Evolutionary conservation across 177 flowering plant species (phyloP), one percentile per base, ranked within the genome.

Genomic region (Vitis hybrid): DNA sequence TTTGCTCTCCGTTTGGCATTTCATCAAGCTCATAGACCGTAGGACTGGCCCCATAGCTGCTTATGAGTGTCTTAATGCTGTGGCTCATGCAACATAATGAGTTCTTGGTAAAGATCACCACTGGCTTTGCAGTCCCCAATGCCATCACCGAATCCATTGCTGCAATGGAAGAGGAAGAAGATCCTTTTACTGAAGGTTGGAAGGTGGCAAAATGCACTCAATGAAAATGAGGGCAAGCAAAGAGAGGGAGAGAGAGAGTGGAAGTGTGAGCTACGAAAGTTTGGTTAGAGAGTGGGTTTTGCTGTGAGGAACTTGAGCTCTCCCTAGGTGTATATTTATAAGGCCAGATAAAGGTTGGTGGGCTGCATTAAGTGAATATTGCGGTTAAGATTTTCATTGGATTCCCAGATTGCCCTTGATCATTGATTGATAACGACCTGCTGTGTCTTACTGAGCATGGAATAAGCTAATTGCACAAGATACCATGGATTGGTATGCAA

Each of bases 21-120:
- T 78, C 66, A 52, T 86, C 87, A 1, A 86, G 81, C 79, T 86
- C 86, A 49, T 84, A 78, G n/a, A 86, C 80, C 0, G 69, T 75
- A 0, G 83, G 76, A 52, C 80, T 79, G 5, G 82, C 86, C 9
- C 87, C 89, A 44, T 66, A 86, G 66, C 79, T 66, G 17, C 70
- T 38, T 13, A 86, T 76, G 3, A 86, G 83, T 4, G 82, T 44
- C 78, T 72, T 66, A 11, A 86, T 72, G 24, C 81, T 22, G 76
- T 82, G 81, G 69, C 72, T 64, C 77, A 84, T 86, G 76, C 62
- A 63, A 15, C 82, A 74, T 28, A 2, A 59, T 44, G 73, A 38
- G 47, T 38, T 73, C 71, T 61, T 73, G 64, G 70, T 73, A 60
- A 73, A 73, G 49, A 73, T 73, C n/a, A 73, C 76, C 66, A 73